phyloP scores from a whole-genome alignment of 83 land plant genomes.

The Diphasiastrum complanatum region DNA sequence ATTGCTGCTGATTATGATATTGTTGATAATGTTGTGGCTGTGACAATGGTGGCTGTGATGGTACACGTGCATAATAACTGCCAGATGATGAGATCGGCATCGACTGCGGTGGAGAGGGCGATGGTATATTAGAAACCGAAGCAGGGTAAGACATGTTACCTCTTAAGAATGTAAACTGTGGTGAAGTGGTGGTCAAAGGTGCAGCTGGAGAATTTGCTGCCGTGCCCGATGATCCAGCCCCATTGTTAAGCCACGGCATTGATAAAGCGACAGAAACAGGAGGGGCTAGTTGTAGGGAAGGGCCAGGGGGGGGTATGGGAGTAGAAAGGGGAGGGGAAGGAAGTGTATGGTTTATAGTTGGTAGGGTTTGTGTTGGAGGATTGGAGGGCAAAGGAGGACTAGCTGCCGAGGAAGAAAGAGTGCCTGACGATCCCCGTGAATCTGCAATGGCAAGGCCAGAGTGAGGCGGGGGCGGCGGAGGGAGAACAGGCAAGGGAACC shows the following conservation, averaged over 20 bases:
- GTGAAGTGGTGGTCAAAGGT: conserved; percentile 4
- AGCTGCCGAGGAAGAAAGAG: conserved; percentile 12
- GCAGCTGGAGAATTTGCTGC: not conserved
- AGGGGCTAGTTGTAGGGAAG: conserved; percentile 11
- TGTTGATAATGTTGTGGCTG: conserved; percentile 24
- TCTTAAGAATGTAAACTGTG: conserved; percentile 14
- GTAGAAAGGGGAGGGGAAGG: not conserved
- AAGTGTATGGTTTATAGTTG: not conserved
- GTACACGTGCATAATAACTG: not conserved
- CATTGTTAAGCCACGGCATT: conserved; percentile 15
- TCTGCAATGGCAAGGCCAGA: no score
- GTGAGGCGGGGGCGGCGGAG: conserved; percentile 23
- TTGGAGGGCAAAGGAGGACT: conserved; percentile 7
- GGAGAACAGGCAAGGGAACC: conserved; percentile 16
- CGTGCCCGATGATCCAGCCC: not conserved
- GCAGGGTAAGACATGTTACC: no score
- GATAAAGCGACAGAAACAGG: conserved; percentile 1
- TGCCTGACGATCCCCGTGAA: not conserved
- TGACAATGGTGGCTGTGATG: conserved; percentile 4
- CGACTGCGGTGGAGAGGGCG: conserved; percentile 5
- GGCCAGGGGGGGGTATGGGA: not conserved
- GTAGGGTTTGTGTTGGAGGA: not conserved
- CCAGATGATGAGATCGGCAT: not conserved
- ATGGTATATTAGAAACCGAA: not conserved
- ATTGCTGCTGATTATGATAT: conserved; percentile 28